Percentiles rank a stretch among this genome's conserved stretches.
Conservation (phyloP, 1,139 yeast species). For the Geotrichum aggregatum region DNA sequence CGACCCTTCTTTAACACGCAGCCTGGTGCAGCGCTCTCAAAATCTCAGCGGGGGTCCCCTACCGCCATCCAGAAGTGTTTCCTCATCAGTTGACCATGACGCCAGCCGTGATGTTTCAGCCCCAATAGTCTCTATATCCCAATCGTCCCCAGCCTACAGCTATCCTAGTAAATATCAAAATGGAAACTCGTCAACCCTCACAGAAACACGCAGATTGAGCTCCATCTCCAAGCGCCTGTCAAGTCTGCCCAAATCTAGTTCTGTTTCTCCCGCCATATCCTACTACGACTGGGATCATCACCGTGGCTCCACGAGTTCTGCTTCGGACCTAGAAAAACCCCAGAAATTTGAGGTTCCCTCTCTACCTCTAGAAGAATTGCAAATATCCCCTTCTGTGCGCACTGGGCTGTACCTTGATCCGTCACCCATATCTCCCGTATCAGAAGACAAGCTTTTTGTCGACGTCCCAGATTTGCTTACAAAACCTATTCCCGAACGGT, state of each 20-base stretch:
- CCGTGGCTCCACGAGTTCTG: conserved; percentile 7
- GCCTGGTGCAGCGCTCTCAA: not conserved
- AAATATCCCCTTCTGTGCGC: conserved; percentile 19
- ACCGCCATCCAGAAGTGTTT: not conserved
- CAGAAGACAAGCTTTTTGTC: conserved; percentile 12
- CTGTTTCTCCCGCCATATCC: conserved; percentile 9
- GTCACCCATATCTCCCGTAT: conserved; percentile 2
- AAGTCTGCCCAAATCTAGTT: conserved; percentile 5
- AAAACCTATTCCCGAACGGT: conserved; percentile 17
- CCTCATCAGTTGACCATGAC: not conserved
- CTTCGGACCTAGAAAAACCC: conserved; percentile 1
- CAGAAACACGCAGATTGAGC: conserved; percentile 11
- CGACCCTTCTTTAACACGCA: conserved; percentile 12
- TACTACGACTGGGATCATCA: conserved; percentile 9
- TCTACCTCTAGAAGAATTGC: conserved; percentile 8
- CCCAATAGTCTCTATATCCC: conserved; percentile 17
- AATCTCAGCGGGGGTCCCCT: not conserved
- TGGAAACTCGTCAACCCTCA: conserved; percentile 15
- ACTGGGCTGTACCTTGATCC: conserved; percentile 21
- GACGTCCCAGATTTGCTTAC: not conserved
- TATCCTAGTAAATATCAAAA: not conserved
- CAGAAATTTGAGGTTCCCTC: conserved; percentile 10
- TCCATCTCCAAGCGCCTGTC: not conserved
- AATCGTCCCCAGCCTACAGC: conserved; percentile 17
- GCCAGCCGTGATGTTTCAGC: conserved; percentile 10